Evolutionary conservation across 2,329 filamentous ascomycete genomes (phyloP), one percentile per base, ranked within the genome.

Genomic region (Hyphodiscus sp.): DNA sequence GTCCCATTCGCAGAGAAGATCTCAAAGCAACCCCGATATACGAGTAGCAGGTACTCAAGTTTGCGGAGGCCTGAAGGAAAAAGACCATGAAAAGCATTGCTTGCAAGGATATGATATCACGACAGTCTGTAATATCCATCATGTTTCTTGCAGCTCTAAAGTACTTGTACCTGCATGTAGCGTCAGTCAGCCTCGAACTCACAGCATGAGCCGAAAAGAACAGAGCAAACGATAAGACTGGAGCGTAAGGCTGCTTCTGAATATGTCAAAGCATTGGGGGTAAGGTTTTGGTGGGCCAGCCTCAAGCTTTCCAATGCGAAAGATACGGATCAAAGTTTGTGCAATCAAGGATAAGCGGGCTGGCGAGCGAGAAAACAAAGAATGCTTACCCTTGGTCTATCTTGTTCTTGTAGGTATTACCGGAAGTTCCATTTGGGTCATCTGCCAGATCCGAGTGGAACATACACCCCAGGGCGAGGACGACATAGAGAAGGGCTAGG

Each of bases 1-100:
- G 74, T 8, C 89, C 89, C 71, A 92, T 84, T 26, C 87, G 81
- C 33, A 92, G 71, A n/a, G 86, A 83, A 7, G 86, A 86, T 49
- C 87, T 81, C 47, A 91, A 73, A 1, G 87, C 88, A 62, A 92
- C 86, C 7, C 88, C 88, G 47, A 92, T 79, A 61, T 89, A 91
- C 0, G 87, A 82, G 68, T 92, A 92, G 66, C 88, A 92, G 10
- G 83, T 86, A 65, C 84, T 88, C 29, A 92, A 73, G 65, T 89
- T 89, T 10, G 87, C 87, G 1, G 89, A 88, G 2, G 86, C 83
- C 65, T 94, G 89, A 1, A 92, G 76, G 65, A 91, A 94, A 2
- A 92, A 73, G 47, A 91, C 86, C 78, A 91, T 87, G 67, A 89
- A 91, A 19, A 91, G 72, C 7, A 94, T 76, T 1, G 86, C 82